These are phyloP conservation scores for Sugiyamaella japonica DNA, from an alignment of 1,139 yeast species.

Conservation along the genomic window DNA sequence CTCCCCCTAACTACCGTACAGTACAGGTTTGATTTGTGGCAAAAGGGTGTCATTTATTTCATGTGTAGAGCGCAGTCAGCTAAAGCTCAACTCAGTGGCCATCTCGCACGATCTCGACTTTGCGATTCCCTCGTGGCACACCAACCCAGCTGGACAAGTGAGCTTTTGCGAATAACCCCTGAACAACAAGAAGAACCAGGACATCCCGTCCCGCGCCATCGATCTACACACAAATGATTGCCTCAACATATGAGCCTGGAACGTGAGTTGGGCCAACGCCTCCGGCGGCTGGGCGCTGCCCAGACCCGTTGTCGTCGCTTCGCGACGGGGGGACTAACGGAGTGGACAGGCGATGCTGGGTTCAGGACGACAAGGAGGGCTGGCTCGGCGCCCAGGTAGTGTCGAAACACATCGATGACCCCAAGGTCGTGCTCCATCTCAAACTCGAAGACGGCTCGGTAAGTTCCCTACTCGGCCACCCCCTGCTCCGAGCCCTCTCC, in stretches of 20 bases:
- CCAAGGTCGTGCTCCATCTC: constrained; percentile 58
- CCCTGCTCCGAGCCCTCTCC: no score
- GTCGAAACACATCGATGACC: constrained; percentile 49
- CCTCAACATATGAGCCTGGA: constrained; percentile 36
- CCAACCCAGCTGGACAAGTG: no score
- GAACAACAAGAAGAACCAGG: no score
- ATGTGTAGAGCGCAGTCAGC: not conserved
- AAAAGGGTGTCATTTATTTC: not conserved
- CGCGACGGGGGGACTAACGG: constrained; percentile 17
- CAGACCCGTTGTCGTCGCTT: not conserved
- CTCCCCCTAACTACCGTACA: not conserved
- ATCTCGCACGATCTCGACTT: no score
- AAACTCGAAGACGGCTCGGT: constrained; percentile 57
- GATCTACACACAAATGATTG: constrained; percentile 26
- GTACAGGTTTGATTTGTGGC: not conserved
- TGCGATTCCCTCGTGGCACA: no score
- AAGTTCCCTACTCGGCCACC: constrained; percentile 15
- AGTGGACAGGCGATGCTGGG: constrained; percentile 75
- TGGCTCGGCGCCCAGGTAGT: constrained; percentile 89
- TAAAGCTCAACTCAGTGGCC: no score
- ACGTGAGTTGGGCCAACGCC: constrained; percentile 31
- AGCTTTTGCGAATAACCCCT: no score
- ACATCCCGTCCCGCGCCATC: no score
- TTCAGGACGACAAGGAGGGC: constrained; percentile 82
- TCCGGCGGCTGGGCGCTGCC: not conserved